Conservation (phyloP, 1,139 yeast genomes). For the Yamadazyma dendronema region DNA sequence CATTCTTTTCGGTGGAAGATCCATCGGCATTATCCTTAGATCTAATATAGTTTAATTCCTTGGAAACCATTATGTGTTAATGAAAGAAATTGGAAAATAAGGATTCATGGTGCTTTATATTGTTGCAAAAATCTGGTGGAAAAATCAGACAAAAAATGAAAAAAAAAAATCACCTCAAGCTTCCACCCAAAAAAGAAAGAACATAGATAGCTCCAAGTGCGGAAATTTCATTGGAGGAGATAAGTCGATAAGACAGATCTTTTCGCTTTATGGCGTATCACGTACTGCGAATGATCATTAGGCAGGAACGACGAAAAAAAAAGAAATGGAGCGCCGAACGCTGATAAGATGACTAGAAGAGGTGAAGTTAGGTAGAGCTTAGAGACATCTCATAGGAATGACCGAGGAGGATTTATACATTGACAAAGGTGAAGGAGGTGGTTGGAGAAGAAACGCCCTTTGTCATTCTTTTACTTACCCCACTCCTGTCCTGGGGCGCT, state of each 20-base stretch:
- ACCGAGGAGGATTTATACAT: too few relatives aligned
- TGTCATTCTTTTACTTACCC: too few relatives aligned
- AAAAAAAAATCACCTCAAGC: not conserved
- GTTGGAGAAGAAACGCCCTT: too few relatives aligned
- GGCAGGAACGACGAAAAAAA: too few relatives aligned
- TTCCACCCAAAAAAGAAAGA: not conserved
- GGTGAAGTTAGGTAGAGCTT: too few relatives aligned
- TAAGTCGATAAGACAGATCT: not conserved
- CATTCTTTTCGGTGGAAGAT: constrained; percentile 37
- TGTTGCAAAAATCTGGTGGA: not conserved
- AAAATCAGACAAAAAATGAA: not conserved
- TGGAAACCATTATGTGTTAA: constrained; percentile 32
- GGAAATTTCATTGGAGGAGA: constrained; percentile 4
- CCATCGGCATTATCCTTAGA: constrained; percentile 38
- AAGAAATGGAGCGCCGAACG: too few relatives aligned
- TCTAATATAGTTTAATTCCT: constrained; percentile 43
- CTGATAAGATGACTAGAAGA: too few relatives aligned
- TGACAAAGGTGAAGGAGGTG: too few relatives aligned
- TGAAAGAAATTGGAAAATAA: not conserved
- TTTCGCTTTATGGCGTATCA: not conserved
- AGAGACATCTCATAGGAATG: too few relatives aligned
- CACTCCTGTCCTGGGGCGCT: too few relatives aligned
- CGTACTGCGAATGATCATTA: not conserved
- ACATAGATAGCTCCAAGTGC: not conserved
- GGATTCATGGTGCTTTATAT: constrained; percentile 2